A percentile compares a stretch with the other conserved stretches of the same genome.
These are phyloP conservation scores for Cinnamomum micranthum DNA, from an alignment of 164 flowering plant species.

Conservation along the genomic window DNA sequence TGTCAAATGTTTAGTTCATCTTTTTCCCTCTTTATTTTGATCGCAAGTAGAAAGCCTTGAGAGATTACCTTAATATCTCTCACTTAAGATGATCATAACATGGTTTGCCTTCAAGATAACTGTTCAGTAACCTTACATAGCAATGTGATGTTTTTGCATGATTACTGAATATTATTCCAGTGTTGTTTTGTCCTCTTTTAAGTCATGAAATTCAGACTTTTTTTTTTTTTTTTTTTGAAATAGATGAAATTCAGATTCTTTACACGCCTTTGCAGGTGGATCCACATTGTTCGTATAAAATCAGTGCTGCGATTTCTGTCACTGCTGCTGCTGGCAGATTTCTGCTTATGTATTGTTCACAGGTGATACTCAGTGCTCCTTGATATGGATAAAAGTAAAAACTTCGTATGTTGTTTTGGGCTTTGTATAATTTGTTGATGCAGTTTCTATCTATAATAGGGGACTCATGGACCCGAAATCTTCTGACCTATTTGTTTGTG, in stretches of 20 bases:
- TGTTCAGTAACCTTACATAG: background rate
- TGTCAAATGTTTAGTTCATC: background rate
- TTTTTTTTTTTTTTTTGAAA: no score
- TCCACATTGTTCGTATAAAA: constrained; percentile 89
- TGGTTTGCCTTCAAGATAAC: background rate
- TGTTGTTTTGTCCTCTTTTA: background rate
- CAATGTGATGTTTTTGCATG: background rate
- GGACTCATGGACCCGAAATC: background rate
- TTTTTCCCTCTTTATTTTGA: background rate
- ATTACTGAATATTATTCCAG: no score
- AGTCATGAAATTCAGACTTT: background rate
- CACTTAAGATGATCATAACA: background rate
- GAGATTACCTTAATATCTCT: background rate
- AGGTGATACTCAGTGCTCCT: constrained; percentile 42
- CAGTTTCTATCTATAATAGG: background rate
- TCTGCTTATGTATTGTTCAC: constrained; percentile 63
- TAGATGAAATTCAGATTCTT: background rate
- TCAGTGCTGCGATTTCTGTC: constrained; percentile 49
- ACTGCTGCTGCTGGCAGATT: constrained; percentile 79
- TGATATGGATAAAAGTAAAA: background rate
- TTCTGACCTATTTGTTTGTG: background rate
- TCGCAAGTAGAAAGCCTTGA: background rate
- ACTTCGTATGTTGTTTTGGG: background rate
- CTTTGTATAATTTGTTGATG: no score
- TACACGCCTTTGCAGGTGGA: constrained; percentile 62